Evolutionary conservation across 2,329 filamentous ascomycete genomes (phyloP), one percentile per base, ranked within the genome.

Genomic region (Fusarium albosuccineum): DNA sequence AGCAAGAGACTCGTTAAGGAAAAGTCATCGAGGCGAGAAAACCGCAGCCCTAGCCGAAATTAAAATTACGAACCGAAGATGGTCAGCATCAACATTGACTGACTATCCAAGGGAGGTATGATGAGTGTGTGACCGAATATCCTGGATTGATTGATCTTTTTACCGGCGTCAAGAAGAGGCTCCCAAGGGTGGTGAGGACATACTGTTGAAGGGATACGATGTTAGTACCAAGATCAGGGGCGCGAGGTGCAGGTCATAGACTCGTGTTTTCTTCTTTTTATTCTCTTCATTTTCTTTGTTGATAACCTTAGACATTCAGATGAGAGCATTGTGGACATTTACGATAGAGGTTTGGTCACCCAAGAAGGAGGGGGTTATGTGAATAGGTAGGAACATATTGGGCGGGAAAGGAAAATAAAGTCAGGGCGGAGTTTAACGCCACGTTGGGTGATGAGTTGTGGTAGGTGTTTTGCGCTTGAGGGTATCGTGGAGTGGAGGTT

Each of bases 1-100:
- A 85, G 85, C 68, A 79, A 80, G 62, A 74, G 75, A 14, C 75
- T 86, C 42, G 79, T 86, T 42, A 76, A 77, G 49, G 83, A 86
- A 53, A 81, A 76, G 66, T 69, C 73, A 10, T 62, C 72, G 36
- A 69, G 68, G 53, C 75, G 64, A 57, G 56, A 66, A 13, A 70
- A 74, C 34, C 60, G 73, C 53, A 75, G 74, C 45, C 70, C 72
- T 14, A 73, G 70, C 49, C 73, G 67, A 58, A 62, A 54, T 57
- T 64, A 36, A 63, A 58, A 55, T 34, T 62, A 55, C 45, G 29
- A 33, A 16, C 29, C 9, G 13, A 14, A n/a, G 29, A 39, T 41
- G 16, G 16, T 41, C 27, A 42, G n/a, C 33, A 26, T 46, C 26
- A 30, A 8, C 41, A 5, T 44, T 40, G 34, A 26, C 14, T 40